Base-by-base conservation (phyloP, 192 early-diverging fungal species). In the Backusella tarrabulga region DNA sequence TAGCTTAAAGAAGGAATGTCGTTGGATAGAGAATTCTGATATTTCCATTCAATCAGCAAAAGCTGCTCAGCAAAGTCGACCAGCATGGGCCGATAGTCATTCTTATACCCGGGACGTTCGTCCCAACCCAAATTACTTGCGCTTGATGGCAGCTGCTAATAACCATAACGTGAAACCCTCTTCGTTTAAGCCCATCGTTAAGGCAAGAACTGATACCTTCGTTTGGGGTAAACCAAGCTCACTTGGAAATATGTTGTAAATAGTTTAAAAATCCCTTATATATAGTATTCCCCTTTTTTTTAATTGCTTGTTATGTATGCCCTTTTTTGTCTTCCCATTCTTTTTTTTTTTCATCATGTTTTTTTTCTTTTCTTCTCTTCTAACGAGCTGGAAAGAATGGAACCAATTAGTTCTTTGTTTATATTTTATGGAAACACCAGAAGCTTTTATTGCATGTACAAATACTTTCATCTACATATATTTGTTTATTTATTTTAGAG, bases 21-120 rank as follows among this genome's bases (percentile, higher is more conserved):
- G 29, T 17, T 72, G 71, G 71, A 72, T 72, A 72, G 71, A 72
- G 41, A 41, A 50, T 32, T 19, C 42, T 50, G 42, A 50, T 29
- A 29, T 63, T 63, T 63, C 56, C 3, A 63, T 63, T 29, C 21
- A 29, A 26, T 29, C 56, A 63, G 14, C 26, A 63, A 63, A 8
- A 63, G 11, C 56, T 63, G 56, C 56, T 26, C 56, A 63, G 12
- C 56, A 63, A 14, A 63, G 11, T 32, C 56, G 56, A 3, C 56
- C 56, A 26, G 56, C 23, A 63, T 63, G 56, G 56, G 56, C 56
- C 11, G 56, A 63, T 26, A 63, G 56, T 63, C 56, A 63, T 29
- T 63, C 56, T 14, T 63, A 63, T 63, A 63, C 56, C 56, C 56
- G 56, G 26, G 56, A 63, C 14, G 23, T 63, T 26, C 56, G 56